These are phyloP conservation scores for Populus euphratica DNA, from an alignment of 345 rosid genomes.

Conservation along the genomic window DNA sequence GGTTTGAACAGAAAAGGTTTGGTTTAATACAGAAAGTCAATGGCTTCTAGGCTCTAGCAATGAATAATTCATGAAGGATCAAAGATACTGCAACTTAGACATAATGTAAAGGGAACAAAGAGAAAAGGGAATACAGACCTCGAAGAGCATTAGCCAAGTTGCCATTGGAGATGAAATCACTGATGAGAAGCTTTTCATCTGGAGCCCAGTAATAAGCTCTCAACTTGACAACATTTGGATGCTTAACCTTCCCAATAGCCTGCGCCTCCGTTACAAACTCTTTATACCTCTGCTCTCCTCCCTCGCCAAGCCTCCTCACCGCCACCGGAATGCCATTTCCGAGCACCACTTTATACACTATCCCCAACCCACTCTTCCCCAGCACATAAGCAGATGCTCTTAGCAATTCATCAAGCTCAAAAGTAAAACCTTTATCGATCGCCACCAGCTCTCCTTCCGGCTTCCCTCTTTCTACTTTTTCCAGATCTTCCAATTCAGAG, in stretches of 20 bases:
- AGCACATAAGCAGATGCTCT: constrained; percentile 95
- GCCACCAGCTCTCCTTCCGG: constrained; percentile 85
- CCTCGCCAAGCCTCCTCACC: constrained; percentile 88
- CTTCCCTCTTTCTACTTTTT: constrained; percentile 35
- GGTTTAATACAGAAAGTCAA: not conserved
- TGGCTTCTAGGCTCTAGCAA: not conserved
- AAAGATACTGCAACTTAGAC: not conserved
- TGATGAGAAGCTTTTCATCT: constrained; percentile 90
- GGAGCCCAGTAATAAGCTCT: constrained; percentile 99
- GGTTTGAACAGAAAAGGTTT: not conserved
- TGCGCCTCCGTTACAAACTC: constrained; percentile 88
- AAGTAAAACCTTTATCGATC: constrained; percentile 81
- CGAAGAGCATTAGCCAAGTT: constrained; percentile 77
- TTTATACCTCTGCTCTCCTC: constrained; percentile 86
- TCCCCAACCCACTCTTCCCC: constrained; percentile 97
- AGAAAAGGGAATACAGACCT: constrained; percentile 37
- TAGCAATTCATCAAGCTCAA: constrained; percentile 88
- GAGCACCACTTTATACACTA: constrained; percentile 93
- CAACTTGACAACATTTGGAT: constrained; percentile 84
- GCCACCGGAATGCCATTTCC: constrained; percentile 96
- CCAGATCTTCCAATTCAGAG: constrained; percentile 63
- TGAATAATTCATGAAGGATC: not conserved
- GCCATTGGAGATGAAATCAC: constrained; percentile 88
- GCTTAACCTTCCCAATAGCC: constrained; percentile 86
- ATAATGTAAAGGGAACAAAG: not conserved